A percentile compares a stretch with the other conserved stretches of the same genome.
phyloP scores from a whole-genome alignment of 768 basidiomycete species.

The Amylocystis lapponica region DNA sequence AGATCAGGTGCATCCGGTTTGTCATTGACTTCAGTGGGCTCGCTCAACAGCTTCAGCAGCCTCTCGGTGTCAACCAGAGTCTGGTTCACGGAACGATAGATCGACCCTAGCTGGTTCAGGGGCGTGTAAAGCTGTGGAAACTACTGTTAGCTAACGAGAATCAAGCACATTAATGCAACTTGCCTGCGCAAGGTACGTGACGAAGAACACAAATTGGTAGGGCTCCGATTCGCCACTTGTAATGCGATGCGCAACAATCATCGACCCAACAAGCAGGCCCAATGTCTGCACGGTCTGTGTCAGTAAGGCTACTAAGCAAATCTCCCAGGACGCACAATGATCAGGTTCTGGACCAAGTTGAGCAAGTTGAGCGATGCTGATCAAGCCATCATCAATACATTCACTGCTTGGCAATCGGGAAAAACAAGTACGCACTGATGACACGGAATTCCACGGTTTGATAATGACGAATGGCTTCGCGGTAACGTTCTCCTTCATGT shows the following conservation, averaged over 20 bases:
- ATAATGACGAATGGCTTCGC: constrained; percentile 65
- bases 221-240: constrained; percentile 45
- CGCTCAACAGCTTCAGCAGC: constrained; percentile 72
- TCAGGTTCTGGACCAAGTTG: constrained; percentile 75
- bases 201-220: constrained; percentile 71
- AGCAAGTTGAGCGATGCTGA: constrained; percentile 69
- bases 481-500: constrained; percentile 69
- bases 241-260: constrained; percentile 72
- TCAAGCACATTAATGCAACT: constrained; percentile 10
- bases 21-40: constrained; percentile 82
- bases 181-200: constrained; percentile 77
- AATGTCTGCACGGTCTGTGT: constrained; percentile 40
- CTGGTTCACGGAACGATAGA: constrained; percentile 73
- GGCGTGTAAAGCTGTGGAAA: constrained; percentile 57
- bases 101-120: constrained; percentile 70
- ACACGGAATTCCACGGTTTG: constrained; percentile 72
- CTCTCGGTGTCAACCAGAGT: constrained; percentile 81
- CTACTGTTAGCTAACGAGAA: constrained; percentile 11
- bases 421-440: constrained; percentile 43
- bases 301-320: background rate
- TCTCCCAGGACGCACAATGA: constrained; percentile 51
- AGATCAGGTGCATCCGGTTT: constrained; percentile 71
- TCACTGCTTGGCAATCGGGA: background rate
- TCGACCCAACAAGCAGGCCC: constrained; percentile 75
- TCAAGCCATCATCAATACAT: background rate